phyloP scores from a whole-genome alignment of 2,329 filamentous ascomycete species.

The Dothideomycetes sp. region DNA sequence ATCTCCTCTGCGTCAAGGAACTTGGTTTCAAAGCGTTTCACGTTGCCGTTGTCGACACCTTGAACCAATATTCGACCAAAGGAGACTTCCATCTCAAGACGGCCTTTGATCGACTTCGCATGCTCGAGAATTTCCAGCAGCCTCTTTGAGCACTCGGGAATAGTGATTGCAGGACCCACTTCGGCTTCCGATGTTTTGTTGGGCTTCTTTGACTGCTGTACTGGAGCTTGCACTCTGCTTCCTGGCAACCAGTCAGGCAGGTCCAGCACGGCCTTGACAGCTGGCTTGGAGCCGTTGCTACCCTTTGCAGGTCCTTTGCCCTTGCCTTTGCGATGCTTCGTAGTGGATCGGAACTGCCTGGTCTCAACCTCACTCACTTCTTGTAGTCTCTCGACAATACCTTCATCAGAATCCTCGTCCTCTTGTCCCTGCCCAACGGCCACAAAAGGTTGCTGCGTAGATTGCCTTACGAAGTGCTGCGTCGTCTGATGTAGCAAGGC shows the following conservation, averaged over 20 bases:
- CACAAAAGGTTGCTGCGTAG: no score
- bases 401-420: no score
- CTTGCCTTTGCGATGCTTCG: slow-evolving; percentile 3
- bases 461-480: no score
- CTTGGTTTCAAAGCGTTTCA: background rate
- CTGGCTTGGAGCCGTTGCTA: background rate
- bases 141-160: slow-evolving; percentile 1
- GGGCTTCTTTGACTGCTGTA: no score
- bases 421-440: no score
- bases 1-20: background rate
- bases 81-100: slow-evolving; percentile 13
- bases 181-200: no score
- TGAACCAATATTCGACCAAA: slow-evolving; percentile 7
- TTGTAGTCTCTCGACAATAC: slow-evolving; percentile 2
- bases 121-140: slow-evolving; percentile 7
- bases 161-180: no score
- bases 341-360: background rate
- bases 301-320: no score
- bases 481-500: no score
- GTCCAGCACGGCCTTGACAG: background rate
- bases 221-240: background rate
- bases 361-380: background rate
- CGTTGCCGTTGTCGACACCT: background rate
- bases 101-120: slow-evolving; percentile 10
- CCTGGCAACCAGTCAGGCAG: background rate